phyloP scores from a whole-genome alignment of 345 rosid species.

The Luvunga scandens region DNA sequence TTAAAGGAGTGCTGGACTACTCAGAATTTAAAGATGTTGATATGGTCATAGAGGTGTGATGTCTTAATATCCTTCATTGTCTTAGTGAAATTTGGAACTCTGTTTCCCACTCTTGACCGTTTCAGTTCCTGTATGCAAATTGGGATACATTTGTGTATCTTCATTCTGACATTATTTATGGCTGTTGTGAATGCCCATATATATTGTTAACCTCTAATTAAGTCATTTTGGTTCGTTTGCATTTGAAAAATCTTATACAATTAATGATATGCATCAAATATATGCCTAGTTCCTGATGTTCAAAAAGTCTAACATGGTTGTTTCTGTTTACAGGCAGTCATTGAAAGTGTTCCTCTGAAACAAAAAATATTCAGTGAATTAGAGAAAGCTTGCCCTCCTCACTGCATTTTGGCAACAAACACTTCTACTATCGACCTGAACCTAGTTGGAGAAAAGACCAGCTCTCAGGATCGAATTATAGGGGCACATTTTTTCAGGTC shows the following conservation, averaged over 20 bases:
- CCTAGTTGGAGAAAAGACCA: constrained; percentile 70
- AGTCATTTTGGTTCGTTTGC: background rate
- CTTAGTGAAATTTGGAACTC: background rate
- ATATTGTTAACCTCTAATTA: constrained; percentile 3
- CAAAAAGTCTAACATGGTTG: background rate
- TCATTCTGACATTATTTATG: background rate
- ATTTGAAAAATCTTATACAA: constrained; percentile 6
- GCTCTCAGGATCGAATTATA: constrained; percentile 74
- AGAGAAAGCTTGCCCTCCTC: constrained; percentile 76
- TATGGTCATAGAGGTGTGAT: constrained; percentile 87
- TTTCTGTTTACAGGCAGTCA: constrained; percentile 72
- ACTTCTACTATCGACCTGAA: constrained; percentile 87
- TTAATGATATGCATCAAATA: background rate
- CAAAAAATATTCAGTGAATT: constrained; percentile 86
- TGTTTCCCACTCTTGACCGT: background rate
- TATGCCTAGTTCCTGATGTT: background rate
- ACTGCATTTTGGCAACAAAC: constrained; percentile 89
- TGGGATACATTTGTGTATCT: background rate
- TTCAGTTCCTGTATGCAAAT: background rate
- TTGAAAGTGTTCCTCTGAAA: constrained; percentile 76
- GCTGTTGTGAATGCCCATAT: background rate
- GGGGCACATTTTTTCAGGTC: constrained; percentile 99
- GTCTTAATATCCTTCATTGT: background rate
- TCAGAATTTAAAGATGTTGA: constrained; percentile 85
- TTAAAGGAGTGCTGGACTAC: constrained; percentile 79